Evolutionary conservation across 2,329 filamentous ascomycete genomes (phyloP).

Genomic region (Aureobasidium sp.): DNA sequence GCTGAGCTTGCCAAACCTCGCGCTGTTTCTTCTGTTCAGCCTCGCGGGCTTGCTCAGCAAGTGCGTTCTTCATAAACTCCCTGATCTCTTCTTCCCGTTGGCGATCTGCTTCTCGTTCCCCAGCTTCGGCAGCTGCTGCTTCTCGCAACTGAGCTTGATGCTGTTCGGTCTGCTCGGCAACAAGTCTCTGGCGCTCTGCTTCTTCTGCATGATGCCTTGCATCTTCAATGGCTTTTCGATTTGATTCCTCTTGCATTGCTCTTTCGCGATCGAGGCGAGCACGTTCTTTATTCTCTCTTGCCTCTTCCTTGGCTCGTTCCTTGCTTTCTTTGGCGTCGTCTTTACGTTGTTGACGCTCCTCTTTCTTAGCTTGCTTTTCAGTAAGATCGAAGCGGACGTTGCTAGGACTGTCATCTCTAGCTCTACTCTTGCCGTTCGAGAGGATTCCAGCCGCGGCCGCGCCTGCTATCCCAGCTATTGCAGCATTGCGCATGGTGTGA

Average conservation of each 20-base stretch:
- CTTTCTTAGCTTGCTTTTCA: conserved; percentile 45
- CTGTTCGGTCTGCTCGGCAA: conserved; percentile 17
- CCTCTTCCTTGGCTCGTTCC: conserved; percentile 27
- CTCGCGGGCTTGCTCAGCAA: not conserved
- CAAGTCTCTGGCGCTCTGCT: conserved; percentile 13
- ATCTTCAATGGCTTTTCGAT: conserved; percentile 18
- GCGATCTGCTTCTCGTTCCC: not conserved
- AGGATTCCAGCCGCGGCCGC: conserved; percentile 29
- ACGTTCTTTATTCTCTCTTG: conserved; percentile 21
- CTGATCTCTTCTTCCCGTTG: not conserved
- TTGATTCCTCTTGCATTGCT: conserved; percentile 27
- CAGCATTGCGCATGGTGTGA: conserved; percentile 28
- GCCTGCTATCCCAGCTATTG: conserved; percentile 35
- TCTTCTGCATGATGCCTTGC: conserved; percentile 15
- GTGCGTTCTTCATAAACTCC: conserved; percentile 12
- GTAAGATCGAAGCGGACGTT: conserved; percentile 51
- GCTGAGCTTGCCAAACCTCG: conserved; percentile 14
- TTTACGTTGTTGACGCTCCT: conserved; percentile 30
- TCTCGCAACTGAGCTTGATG: conserved; percentile 5
- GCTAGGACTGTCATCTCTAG: conserved; percentile 26
- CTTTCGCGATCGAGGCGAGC: conserved; percentile 22
- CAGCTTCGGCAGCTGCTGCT: conserved; percentile 2
- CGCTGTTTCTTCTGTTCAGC: conserved; percentile 18
- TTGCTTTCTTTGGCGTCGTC: conserved; percentile 24
- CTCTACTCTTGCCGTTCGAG: conserved; percentile 20